Percentiles rank a stretch among this genome's conserved stretches.
These are phyloP conservation scores for Solanum sitiens DNA, from an alignment of 257 asterid species.

Conservation along the genomic window DNA sequence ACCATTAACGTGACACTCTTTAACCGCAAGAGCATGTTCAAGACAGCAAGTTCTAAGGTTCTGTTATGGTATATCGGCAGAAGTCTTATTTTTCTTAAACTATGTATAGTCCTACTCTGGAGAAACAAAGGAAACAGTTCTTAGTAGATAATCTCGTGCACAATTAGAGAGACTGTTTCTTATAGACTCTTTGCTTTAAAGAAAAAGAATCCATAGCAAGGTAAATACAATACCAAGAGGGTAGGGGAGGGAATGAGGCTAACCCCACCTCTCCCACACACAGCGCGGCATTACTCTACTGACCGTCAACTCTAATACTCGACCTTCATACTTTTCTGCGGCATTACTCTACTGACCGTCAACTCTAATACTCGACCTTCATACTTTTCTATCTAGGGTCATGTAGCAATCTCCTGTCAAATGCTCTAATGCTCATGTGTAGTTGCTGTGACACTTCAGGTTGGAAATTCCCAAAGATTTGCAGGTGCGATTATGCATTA, in stretches of 20 bases:
- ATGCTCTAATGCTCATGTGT: background rate
- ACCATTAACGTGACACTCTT: background rate
- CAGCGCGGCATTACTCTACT: no score
- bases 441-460: conserved; percentile 21
- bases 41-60: background rate
- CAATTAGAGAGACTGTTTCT: no score
- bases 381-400: background rate
- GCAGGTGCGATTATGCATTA: conserved; percentile 85
- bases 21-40: background rate
- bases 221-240: background rate
- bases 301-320: no score
- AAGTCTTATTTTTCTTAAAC: background rate
- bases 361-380: no score
- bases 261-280: no score
- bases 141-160: background rate
- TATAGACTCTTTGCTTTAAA: no score
- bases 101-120: background rate
- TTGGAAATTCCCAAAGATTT: conserved; percentile 73
- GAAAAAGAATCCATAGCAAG: background rate
- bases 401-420: background rate
- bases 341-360: no score
- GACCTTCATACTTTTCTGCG: no score
- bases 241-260: no score
- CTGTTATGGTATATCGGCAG: background rate
- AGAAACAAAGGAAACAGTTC: background rate